These are phyloP conservation scores for Debaryomyces prosopidis DNA, from an alignment of 805 yeast species.

Conservation along the genomic window DNA sequence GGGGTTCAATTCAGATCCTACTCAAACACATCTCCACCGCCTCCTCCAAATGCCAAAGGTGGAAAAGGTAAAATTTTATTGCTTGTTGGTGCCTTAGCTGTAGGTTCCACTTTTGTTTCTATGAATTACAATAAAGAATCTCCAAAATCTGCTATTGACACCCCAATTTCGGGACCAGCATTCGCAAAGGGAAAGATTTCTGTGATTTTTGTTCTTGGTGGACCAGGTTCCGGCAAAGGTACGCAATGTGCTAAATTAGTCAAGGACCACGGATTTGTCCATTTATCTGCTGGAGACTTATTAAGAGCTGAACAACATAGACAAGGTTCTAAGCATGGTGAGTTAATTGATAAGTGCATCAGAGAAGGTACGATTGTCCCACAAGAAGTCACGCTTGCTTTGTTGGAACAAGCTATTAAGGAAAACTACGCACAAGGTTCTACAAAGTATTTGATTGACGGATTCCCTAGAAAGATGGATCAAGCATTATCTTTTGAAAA, in stretches of 20 bases:
- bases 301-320: slow-evolving; percentile 89
- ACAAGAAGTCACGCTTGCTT: slow-evolving; percentile 83
- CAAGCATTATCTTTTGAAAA: slow-evolving; percentile 94
- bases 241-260: slow-evolving; percentile 92
- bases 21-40: slow-evolving; percentile 13
- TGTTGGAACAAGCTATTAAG: slow-evolving; percentile 76
- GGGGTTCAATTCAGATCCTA: not conserved
- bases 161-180: slow-evolving; percentile 37
- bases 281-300: slow-evolving; percentile 94
- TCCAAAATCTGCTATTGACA: slow-evolving; percentile 42
- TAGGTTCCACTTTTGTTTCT: slow-evolving; percentile 49
- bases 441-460: slow-evolving; percentile 80
- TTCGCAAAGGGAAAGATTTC: slow-evolving; percentile 68
- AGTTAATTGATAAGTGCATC: slow-evolving; percentile 78
- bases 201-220: slow-evolving; percentile 90
- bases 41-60: slow-evolving; percentile 11
- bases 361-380: slow-evolving; percentile 92
- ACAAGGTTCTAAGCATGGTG: slow-evolving; percentile 80
- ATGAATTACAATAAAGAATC: slow-evolving; percentile 40
- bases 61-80: slow-evolving; percentile 26
- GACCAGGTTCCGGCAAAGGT: slow-evolving; percentile 98
- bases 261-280: slow-evolving; percentile 76
- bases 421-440: slow-evolving; percentile 50
- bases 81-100: slow-evolving; percentile 47
- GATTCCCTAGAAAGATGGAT: slow-evolving; percentile 98